Evolutionary conservation across 306 rosid species (phyloP), one percentile per base, ranked within the genome.

Genomic region (Rubus parviflorus): DNA sequence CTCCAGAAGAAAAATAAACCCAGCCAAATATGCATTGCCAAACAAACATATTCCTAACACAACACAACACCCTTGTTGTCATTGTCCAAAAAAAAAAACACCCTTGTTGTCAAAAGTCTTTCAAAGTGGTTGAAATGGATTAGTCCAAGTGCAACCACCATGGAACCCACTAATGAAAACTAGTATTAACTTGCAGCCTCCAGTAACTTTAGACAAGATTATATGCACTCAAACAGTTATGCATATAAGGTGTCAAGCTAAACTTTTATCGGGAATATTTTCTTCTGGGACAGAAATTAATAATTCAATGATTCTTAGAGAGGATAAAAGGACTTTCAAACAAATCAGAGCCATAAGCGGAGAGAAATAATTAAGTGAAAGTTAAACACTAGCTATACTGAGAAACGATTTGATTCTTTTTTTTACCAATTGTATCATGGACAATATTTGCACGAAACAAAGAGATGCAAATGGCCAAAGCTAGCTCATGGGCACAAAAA

Each of bases 401-500:
- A 45, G 10, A 45, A 45, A 45, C 35, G 64, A 40, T 8, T 49
- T 41, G 37, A 72, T 64, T 80, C 65, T 45, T 66, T 41, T 76
- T 53, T 51, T 60, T 38, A 68, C 77, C 54, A 40, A 60, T 60
- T 70, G 63, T 22, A 56, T 73, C 30, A 56, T 65, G 25, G 77
- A 79, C 78, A 76, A 70, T 46, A 30, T 41, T 64, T 74, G 45
- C 74, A 68, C 22, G n/a, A 47, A 83, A 77, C 57, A 46, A 5
- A 12, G 51, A 77, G 60, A 75, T 10, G 72, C 77, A 65, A 81
- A 75, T 51, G 80, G 76, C 77, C 67, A 81, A 75, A 57, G 80
- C 88, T 81, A 85, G 88, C 72, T 83, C 89, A 80, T 78, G 86
- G 65, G 41, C 65, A 25, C 73, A 70, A 74, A 81, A 86, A 75